Conservation (phyloP, 176 grass and related monocot species). For the Elymus sibiricus region DNA sequence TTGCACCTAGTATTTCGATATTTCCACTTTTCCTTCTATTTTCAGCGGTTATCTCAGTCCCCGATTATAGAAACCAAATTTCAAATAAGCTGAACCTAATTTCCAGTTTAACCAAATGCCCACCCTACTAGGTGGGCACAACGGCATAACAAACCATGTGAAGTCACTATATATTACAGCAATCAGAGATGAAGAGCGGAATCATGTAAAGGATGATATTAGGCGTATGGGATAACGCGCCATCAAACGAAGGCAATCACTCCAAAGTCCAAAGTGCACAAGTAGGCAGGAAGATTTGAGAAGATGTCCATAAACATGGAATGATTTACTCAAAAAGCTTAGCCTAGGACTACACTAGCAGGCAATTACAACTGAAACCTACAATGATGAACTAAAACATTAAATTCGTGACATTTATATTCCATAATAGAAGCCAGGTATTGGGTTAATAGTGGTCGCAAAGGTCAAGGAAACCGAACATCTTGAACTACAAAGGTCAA, state of each 20-base stretch:
- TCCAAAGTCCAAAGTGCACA: not conserved
- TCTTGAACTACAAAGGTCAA: not conserved
- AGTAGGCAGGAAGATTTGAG: not conserved
- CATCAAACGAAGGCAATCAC: not conserved
- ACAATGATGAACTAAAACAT: conserved; percentile 3
- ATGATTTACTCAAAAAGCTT: not conserved
- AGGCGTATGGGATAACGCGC: not conserved
- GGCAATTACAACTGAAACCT: not conserved
- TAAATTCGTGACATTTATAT: conserved; percentile 6
- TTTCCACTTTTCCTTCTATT: too few species aligned
- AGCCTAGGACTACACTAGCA: not conserved
- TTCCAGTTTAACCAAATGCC: too few species aligned
- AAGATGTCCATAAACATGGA: not conserved
- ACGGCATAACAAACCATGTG: not conserved
- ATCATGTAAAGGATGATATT: not conserved
- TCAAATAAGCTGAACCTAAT: too few species aligned
- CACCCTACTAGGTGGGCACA: too few species aligned
- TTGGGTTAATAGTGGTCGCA: not conserved
- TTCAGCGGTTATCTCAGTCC: too few species aligned
- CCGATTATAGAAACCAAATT: too few species aligned
- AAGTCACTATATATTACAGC: not conserved
- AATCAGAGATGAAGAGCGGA: not conserved
- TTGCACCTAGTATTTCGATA: too few species aligned
- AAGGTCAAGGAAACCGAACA: not conserved
- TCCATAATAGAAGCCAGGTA: not conserved